phyloP scores from a whole-genome alignment of 108 stramenopile species.

The Cylindrotheca closterium region DNA sequence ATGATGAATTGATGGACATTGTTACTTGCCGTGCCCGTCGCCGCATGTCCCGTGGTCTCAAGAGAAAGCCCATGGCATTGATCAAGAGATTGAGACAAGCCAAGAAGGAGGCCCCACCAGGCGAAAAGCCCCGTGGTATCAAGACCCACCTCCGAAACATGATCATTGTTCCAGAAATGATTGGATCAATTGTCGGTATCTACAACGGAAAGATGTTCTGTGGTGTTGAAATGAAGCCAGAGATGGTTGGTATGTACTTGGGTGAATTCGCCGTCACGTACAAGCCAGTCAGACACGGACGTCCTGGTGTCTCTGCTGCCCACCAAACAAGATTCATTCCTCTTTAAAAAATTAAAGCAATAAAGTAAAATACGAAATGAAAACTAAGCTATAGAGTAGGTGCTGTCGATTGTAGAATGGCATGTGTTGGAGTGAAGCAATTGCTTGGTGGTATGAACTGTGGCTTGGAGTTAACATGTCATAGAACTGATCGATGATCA shows the following conservation, averaged over 20 bases:
- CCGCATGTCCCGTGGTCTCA: conserved; percentile 97
- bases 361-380: too few relatives aligned
- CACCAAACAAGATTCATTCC: conserved; percentile 99
- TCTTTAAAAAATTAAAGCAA: conserved; percentile 64
- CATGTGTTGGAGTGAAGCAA: too few relatives aligned
- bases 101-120: conserved; percentile 96
- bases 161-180: conserved; percentile 99
- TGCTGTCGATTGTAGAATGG: too few relatives aligned
- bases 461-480: too few relatives aligned
- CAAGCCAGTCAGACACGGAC: conserved; percentile 96
- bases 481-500: too few relatives aligned
- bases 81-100: conserved; percentile 99
- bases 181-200: conserved; percentile 98
- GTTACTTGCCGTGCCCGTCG: conserved; percentile 94
- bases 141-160: conserved; percentile 99
- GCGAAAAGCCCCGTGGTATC: conserved; percentile 98
- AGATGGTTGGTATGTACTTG: conserved; percentile 99
- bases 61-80: conserved; percentile 98
- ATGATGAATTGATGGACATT: conserved; percentile 98
- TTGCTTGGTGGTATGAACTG: too few relatives aligned
- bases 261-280: conserved; percentile 99
- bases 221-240: conserved; percentile 99
- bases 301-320: conserved; percentile 98
- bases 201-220: conserved; percentile 99
- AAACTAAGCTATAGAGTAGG: too few relatives aligned